Percentiles rank a stretch among this genome's conserved stretches.
Evolutionary conservation across 768 basidiomycete genomes (phyloP).

Genomic region (Tricholoma sp.): DNA sequence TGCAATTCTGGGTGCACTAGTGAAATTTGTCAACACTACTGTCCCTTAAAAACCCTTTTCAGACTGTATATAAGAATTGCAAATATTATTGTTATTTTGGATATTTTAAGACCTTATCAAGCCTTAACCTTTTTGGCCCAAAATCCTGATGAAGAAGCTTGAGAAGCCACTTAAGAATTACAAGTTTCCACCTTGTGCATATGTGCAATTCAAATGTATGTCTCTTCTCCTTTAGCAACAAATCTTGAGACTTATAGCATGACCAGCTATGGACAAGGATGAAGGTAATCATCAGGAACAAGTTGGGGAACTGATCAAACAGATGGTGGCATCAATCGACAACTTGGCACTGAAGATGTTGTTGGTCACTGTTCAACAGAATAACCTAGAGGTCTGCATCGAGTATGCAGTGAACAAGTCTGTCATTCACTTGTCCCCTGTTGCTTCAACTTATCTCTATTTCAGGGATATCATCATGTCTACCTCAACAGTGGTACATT

Average conservation of each 20-base stretch:
- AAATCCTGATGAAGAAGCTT: conserved; percentile 10
- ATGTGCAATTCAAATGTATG: conserved; percentile 13
- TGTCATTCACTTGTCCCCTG: background rate
- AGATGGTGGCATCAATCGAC: background rate
- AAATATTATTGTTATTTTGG: too few species aligned
- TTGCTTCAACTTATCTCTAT: background rate
- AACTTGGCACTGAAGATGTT: background rate
- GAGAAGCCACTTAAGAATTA: conserved; percentile 8
- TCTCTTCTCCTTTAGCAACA: background rate
- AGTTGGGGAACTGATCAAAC: background rate
- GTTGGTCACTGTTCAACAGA: conserved; percentile 19
- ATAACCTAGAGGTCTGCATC: conserved; percentile 17
- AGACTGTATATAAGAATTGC: too few species aligned
- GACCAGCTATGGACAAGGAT: background rate
- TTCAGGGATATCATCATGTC: background rate
- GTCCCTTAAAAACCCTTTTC: too few species aligned
- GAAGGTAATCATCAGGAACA: background rate
- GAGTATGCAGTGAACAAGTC: conserved; percentile 7
- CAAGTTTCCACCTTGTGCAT: conserved; percentile 12
- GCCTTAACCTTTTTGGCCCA: too few species aligned
- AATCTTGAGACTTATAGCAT: background rate
- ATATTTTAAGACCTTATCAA: too few species aligned
- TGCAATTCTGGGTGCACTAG: too few species aligned
- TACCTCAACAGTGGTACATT: background rate
- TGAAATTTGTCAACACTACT: too few species aligned